Conservation (phyloP, 2,329 filamentous ascomycete species). For the Kalaharituber pfeilii region DNA sequence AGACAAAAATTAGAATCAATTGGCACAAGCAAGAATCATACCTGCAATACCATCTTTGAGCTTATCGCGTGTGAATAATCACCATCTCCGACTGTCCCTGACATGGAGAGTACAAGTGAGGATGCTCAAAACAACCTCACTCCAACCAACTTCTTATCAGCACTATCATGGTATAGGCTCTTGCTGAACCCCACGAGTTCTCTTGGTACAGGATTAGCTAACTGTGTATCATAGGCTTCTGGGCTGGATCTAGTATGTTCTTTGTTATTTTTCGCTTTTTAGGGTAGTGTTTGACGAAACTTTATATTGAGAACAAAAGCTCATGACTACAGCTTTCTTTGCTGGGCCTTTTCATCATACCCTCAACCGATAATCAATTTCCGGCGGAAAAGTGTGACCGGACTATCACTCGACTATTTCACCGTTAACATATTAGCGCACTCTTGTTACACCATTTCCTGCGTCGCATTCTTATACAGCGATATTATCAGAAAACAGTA, state of each 20-base stretch:
- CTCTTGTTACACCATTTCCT: constrained; percentile 57
- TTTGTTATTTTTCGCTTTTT: too few relatives aligned
- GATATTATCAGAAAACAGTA: constrained; percentile 64
- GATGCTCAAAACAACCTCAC: too few relatives aligned
- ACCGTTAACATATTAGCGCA: constrained; percentile 58
- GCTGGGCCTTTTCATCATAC: constrained; percentile 83
- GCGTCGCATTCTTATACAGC: constrained; percentile 59
- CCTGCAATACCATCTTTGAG: too few relatives aligned
- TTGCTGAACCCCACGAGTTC: neutral
- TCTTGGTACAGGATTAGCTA: too few relatives aligned
- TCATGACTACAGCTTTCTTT: constrained; percentile 31
- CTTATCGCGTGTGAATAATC: too few relatives aligned
- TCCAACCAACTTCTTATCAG: too few relatives aligned
- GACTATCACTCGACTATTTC: constrained; percentile 77
- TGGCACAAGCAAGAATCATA: too few relatives aligned
- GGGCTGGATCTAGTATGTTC: neutral
- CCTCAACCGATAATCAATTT: constrained; percentile 74
- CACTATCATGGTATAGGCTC: neutral
- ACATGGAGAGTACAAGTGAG: too few relatives aligned
- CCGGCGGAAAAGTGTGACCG: constrained; percentile 56
- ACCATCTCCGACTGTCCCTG: too few relatives aligned
- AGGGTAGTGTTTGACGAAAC: neutral
- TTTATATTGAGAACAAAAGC: neutral
- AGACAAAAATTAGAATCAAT: too few relatives aligned
- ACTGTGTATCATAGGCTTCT: neutral